Conservation (phyloP, 805 yeast species). For the Scheffersomyces stipitis region DNA sequence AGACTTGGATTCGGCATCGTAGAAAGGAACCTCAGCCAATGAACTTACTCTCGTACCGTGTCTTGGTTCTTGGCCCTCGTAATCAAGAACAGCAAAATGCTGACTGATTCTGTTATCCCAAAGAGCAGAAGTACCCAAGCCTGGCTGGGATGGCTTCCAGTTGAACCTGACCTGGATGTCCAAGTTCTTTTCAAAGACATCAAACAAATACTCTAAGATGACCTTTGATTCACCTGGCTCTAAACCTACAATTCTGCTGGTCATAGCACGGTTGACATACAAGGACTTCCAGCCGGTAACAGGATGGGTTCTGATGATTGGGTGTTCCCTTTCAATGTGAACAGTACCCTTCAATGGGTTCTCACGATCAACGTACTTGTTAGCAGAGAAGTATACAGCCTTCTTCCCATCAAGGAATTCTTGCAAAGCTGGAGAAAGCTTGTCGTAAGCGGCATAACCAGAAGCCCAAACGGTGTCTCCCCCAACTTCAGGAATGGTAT, state of each 20-base stretch:
- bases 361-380: slow-evolving; percentile 1
- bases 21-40: slow-evolving; percentile 52
- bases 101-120: slow-evolving; percentile 7
- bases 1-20: slow-evolving; percentile 48
- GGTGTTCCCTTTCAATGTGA: slow-evolving; percentile 4
- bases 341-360: slow-evolving; percentile 13
- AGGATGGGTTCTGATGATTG: slow-evolving; percentile 4
- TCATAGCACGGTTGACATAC: slow-evolving; percentile 1
- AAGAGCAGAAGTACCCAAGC: slow-evolving; percentile 6
- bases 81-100: slow-evolving; percentile 2
- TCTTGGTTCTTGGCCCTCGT: slow-evolving; percentile 5
- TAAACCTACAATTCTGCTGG: slow-evolving; percentile 1
- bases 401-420: slow-evolving; percentile 42
- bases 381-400: background rate
- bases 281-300: slow-evolving; percentile 3
- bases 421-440: slow-evolving; percentile 48
- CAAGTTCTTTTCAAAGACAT: slow-evolving; percentile 4
- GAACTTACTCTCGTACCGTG: slow-evolving; percentile 39
- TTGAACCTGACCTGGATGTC: slow-evolving; percentile 5
- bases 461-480: slow-evolving; percentile 57
- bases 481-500: slow-evolving; percentile 47
- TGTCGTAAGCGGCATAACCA: slow-evolving; percentile 52
- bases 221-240: slow-evolving; percentile 1
- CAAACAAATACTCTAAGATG: slow-evolving; percentile 2
- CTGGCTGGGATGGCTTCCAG: slow-evolving; percentile 1